Evolutionary conservation across 176 grass and related monocot species (phyloP), one percentile per base, ranked within the genome.

Genomic region (Saccharum officinarum): DNA sequence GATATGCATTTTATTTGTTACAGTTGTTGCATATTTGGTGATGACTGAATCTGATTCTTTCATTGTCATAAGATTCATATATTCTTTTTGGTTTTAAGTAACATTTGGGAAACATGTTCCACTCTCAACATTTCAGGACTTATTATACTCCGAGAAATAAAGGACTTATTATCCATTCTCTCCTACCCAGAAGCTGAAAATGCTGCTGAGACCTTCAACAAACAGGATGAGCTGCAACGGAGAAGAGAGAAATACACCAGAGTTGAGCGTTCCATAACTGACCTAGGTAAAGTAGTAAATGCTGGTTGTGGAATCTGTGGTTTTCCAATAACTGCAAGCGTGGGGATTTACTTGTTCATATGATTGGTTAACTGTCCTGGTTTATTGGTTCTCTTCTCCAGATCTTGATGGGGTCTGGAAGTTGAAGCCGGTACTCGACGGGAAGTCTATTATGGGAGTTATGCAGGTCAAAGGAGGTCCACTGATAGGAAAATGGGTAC

Each of bases 391-490:
- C 5, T 9, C 37, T 44, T 73, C 4, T 63, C 31, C 80, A 98
- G 97, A 79, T 76, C 93, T 98, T n/a, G 91, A 95, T 79, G 81
- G 86, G 26, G 83, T 92, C 25, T 98, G 96, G 96, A 91, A 89
- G 82, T 71, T 90, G 76, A 98, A 90, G 59, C 87, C 84, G 12
- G 77, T 98, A 84, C 96, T 98, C 0, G 96, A 98, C 46, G 96
- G 96, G 36, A 98, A 98, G 54, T 54, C 91, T 10, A 98, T 98
- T 45, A 95, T 98, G 89, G 88, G 88, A 31, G 84, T 95, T 75
- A 45, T 98, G 66, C 89, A 95, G 86, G 74, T 89, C 20, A 95
- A 94, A 84, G 96, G 93, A 84, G 96, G 96, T n/a, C 96, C 96
- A 44, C 26, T 87, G 30, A 88, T 95, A 31, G 92, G 88, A 74